A percentile compares a stretch with the other conserved stretches of the same genome.
Conservation (phyloP, 2,329 filamentous ascomycete species). For the Xylaria hypoxylon region DNA sequence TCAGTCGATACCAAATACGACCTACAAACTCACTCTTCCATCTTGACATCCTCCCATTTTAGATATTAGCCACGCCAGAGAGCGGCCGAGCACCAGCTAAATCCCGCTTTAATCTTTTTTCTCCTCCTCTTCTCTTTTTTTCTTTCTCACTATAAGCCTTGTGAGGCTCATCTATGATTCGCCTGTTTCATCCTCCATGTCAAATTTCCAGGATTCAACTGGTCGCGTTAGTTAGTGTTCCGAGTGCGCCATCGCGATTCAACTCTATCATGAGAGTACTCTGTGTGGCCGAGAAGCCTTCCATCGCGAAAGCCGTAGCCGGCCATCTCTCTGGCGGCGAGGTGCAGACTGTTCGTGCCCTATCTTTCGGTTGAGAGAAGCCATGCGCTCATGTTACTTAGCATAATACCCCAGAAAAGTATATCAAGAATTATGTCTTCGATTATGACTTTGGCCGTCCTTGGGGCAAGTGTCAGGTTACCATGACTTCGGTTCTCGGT, state of each 20-base stretch:
- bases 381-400: constrained; percentile 52
- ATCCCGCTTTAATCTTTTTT: background rate
- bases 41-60: background rate
- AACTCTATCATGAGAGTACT: constrained; percentile 65
- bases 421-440: constrained; percentile 95
- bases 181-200: constrained; percentile 33
- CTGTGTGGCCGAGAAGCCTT: constrained; percentile 89
- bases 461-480: constrained; percentile 86
- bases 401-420: constrained; percentile 77
- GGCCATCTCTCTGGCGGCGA: constrained; percentile 85
- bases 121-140: background rate
- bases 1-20: constrained; percentile 6
- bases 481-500: constrained; percentile 93
- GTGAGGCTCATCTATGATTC: constrained; percentile 32
- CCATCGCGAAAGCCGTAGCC: constrained; percentile 94
- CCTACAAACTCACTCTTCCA: background rate
- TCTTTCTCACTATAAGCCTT: constrained; percentile 1
- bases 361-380: constrained; percentile 32
- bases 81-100: background rate
- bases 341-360: constrained; percentile 72
- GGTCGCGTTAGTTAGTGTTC: constrained; percentile 35
- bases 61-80: background rate
- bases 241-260: constrained; percentile 32
- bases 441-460: constrained; percentile 83
- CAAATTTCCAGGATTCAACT: constrained; percentile 27